Evolutionary conservation across 805 yeast species (phyloP).

Genomic region (Ogataea kodamae): DNA sequence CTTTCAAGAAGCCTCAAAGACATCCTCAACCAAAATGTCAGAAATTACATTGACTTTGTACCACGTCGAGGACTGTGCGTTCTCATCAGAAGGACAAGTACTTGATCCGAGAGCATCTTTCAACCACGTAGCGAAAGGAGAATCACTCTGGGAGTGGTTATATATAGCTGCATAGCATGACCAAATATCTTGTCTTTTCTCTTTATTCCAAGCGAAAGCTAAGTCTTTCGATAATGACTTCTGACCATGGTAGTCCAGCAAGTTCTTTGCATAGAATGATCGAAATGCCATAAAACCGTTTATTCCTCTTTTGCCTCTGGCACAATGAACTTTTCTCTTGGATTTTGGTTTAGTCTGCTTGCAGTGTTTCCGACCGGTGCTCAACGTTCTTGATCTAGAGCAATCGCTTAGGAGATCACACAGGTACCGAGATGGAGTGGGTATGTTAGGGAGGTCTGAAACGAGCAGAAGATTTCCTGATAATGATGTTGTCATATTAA

Average conservation of each 20-base stretch:
- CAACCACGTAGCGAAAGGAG: conserved; percentile 21
- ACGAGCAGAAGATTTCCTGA: conserved; percentile 5
- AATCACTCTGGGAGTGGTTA: conserved; percentile 14
- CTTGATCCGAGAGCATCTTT: conserved; percentile 7
- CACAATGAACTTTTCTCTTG: too few relatives aligned
- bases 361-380: too few relatives aligned
- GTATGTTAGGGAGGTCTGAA: conserved; percentile 11
- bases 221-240: conserved; percentile 11
- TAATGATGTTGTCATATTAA: too few relatives aligned
- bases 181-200: conserved; percentile 31
- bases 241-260: conserved; percentile 12
- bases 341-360: too few relatives aligned
- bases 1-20: too few relatives aligned
- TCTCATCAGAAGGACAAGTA: background rate
- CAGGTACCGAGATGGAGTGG: conserved; percentile 10
- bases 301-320: conserved; percentile 7
- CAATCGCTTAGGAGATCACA: conserved; percentile 2
- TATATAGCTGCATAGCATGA: conserved; percentile 32
- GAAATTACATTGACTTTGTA: conserved; percentile 12
- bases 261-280: conserved; percentile 14
- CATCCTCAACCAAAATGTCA: conserved; percentile 21
- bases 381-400: too few relatives aligned
- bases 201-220: conserved; percentile 27
- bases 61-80: conserved; percentile 6
- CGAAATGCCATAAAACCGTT: conserved; percentile 22